Evolutionary conservation across 148 eudicot genomes (phyloP).

Genomic region (Talinum fruticosum): DNA sequence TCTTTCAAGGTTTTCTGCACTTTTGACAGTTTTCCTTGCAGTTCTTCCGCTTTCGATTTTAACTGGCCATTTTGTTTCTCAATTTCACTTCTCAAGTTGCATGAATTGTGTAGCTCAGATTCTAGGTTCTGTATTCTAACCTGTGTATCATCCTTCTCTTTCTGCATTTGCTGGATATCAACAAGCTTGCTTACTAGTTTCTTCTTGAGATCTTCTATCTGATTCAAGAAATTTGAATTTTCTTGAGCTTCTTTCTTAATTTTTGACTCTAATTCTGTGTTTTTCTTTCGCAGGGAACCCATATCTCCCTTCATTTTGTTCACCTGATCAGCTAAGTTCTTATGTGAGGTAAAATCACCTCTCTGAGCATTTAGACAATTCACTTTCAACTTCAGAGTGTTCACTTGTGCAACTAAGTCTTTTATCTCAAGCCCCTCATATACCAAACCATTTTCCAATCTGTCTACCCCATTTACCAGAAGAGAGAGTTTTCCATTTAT

Average conservation of each 20-base stretch:
- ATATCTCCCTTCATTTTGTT: conserved; percentile 29
- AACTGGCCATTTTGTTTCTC: conserved; percentile 12
- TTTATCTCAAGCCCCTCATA: conserved; percentile 26
- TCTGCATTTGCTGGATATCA: conserved; percentile 13
- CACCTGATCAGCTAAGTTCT: conserved; percentile 10
- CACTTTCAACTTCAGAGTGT: conserved; percentile 29
- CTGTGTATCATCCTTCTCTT: not conserved
- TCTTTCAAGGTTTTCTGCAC: not conserved
- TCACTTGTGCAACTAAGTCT: conserved; percentile 28
- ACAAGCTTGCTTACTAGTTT: conserved; percentile 7
- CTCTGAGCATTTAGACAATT: conserved; percentile 32
- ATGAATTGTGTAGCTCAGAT: conserved; percentile 12
- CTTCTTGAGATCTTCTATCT: conserved; percentile 19
- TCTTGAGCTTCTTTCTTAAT: conserved; percentile 18
- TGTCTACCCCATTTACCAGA: conserved; percentile 22
- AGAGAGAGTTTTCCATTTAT: conserved; percentile 31
- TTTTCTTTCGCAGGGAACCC: conserved; percentile 21
- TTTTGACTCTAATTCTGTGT: conserved; percentile 25
- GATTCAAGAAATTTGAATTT: conserved; percentile 11
- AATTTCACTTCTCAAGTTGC: not conserved
- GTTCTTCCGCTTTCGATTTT: not conserved
- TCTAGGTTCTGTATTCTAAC: conserved; percentile 16
- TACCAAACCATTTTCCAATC: conserved; percentile 12
- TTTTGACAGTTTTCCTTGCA: not conserved
- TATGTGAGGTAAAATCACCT: conserved; percentile 6